Evolutionary conservation across 495 filamentous ascomycete species (phyloP).

Genomic region (Neurospora sp.): DNA sequence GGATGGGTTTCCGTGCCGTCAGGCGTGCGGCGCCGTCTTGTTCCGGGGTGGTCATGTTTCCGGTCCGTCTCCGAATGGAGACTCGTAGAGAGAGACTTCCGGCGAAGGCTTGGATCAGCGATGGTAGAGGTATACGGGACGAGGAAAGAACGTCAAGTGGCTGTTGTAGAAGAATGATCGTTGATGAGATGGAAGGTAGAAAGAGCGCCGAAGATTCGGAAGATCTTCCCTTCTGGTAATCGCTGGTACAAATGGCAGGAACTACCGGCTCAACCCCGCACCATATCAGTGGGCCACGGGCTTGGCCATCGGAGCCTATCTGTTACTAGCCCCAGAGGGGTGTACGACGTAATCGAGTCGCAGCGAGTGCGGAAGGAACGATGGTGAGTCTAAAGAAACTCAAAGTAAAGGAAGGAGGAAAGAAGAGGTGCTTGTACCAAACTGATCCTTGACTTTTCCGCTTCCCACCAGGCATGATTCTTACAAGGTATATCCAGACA

Average conservation of each 20-base stretch:
- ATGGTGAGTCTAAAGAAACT: neutral
- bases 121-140: neutral
- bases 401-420: neutral
- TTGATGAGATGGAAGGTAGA: neutral
- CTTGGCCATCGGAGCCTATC: neutral
- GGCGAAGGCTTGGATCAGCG: neutral
- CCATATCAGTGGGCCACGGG: neutral
- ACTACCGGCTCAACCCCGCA: neutral
- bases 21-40: neutral
- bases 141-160: neutral
- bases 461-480: neutral
- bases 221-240: neutral
- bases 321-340: neutral
- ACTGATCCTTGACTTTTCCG: neutral
- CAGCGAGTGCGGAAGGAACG: neutral
- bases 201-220: neutral
- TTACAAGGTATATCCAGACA: neutral
- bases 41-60: neutral
- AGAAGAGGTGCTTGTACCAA: neutral
- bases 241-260: neutral
- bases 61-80: neutral
- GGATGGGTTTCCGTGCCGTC: slow-evolving; percentile 15
- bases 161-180: neutral
- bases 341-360: neutral
- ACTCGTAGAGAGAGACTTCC: neutral